A percentile compares a stretch with the other conserved stretches of the same genome.
Evolutionary conservation across 1,284 basidiomycete species (phyloP).

Genomic region (Cystobasidium pallidum): DNA sequence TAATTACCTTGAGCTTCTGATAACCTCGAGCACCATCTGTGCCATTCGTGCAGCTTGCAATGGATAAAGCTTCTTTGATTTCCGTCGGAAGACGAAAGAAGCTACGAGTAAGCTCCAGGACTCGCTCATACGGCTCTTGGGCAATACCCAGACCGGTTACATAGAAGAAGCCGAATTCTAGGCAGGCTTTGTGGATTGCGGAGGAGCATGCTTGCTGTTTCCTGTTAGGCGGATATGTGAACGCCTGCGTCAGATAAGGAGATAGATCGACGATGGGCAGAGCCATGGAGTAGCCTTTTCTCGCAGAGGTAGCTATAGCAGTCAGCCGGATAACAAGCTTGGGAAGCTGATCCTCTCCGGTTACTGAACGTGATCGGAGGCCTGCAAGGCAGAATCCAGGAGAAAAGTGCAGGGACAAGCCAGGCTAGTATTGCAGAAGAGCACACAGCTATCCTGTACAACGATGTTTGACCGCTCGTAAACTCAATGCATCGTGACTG

Average conservation of each 20-base stretch:
- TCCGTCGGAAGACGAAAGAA: conserved; percentile 64
- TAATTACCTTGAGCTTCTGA: conserved; percentile 59
- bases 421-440: conserved; percentile 9
- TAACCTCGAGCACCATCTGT: conserved; percentile 58
- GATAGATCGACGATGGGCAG: conserved; percentile 57
- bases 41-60: conserved; percentile 65
- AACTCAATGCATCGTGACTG: conserved; percentile 19
- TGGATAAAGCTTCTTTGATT: conserved; percentile 69
- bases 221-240: conserved; percentile 59
- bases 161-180: conserved; percentile 84
- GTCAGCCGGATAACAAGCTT: not conserved
- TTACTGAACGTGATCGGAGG: not conserved
- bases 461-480: conserved; percentile 35
- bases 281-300: conserved; percentile 22
- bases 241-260: conserved; percentile 51
- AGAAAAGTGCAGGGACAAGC: not conserved
- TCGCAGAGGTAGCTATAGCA: not conserved
- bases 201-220: conserved; percentile 54
- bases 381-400: not conserved
- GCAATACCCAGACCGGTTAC: conserved; percentile 64
- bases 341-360: not conserved
- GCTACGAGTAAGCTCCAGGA: conserved; percentile 65
- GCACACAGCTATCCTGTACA: not conserved
- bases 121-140: conserved; percentile 67
- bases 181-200: conserved; percentile 71